phyloP scores from a whole-genome alignment of 2,329 filamentous ascomycete genomes.

The Fusarium coffeatum region DNA sequence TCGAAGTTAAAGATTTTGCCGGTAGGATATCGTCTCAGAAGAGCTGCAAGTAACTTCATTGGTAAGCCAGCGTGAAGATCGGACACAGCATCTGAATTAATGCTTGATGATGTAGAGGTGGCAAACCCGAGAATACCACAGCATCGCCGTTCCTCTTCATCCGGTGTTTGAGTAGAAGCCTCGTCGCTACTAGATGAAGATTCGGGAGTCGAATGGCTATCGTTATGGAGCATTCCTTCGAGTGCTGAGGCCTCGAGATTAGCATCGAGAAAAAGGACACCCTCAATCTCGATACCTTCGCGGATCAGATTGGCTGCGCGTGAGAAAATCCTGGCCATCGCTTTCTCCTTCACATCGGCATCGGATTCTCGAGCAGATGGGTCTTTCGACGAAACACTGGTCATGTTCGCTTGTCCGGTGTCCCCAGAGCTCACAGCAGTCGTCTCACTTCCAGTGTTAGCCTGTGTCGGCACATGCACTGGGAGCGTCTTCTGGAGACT shows the following conservation, averaged over 20 bases:
- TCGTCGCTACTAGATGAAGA: conserved; percentile 48
- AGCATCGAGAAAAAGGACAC: conserved; percentile 50
- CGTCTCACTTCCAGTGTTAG: conserved; percentile 10
- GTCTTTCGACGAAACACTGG: conserved; percentile 4
- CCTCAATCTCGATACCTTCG: conserved; percentile 56
- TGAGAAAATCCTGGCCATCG: conserved; percentile 50
- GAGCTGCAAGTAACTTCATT: conserved; percentile 53
- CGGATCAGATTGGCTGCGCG: conserved; percentile 58
- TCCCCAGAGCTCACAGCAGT: neutral
- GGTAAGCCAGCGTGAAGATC: conserved; percentile 48
- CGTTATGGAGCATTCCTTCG: conserved; percentile 35
- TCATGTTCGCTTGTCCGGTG: neutral
- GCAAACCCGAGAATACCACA: conserved; percentile 57
- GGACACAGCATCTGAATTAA: conserved; percentile 44
- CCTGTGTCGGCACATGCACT: conserved; percentile 9
- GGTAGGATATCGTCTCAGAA: conserved; percentile 59
- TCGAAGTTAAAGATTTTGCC: conserved; percentile 61
- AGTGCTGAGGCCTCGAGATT: conserved; percentile 38
- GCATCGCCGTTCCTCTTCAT: conserved; percentile 9
- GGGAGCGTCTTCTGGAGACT: conserved; percentile 8
- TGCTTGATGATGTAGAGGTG: conserved; percentile 49
- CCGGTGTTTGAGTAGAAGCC: neutral
- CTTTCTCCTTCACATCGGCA: conserved; percentile 1
- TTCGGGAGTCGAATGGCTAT: conserved; percentile 23
- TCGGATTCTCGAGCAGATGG: conserved; percentile 5